Base-by-base conservation (phyloP, 148 eudicot genomes). In the Pharnaceum exiguum region DNA sequence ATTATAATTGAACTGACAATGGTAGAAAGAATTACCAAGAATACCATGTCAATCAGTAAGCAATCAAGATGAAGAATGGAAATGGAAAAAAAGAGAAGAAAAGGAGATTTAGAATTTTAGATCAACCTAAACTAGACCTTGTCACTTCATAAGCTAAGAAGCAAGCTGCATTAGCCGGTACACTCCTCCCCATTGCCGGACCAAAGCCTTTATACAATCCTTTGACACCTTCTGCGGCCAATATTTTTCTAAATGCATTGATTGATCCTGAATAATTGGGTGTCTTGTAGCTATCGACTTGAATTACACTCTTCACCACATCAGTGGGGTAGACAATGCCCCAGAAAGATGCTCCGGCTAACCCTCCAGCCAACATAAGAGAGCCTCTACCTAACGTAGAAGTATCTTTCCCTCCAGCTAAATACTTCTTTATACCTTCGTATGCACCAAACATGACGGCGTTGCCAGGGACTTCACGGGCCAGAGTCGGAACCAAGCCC, bases 101-200 rank as follows among this genome's bases (percentile, higher is more conserved):
- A 0, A 23, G 44, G 55, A 44, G 32, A 23, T 35, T 10, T 10
- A 47, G n/a, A n/a, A n/a, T n/a, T n/a, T n/a, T n/a, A n/a, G n/a
- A 68, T 80, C 69, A 93, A 16, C 95, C 96, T 55, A 93, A 75
- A 79, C 85, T 83, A 36, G 99, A 85, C 71, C 79, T 76, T 9
- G 95, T 84, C n/a, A 93, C 45, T 66, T 93, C 99, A 70, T 93
- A 93, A 2, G 85, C 99, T 85, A 86, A 77, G 81, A 93, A 93
- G 74, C 99, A 93, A 19, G 99, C 96, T 1, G 89, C 99, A 77
- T 93, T 93, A 7, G 99, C 99, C 2, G 99, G 96, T 31, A 89
- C 80, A 48, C 99, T 93, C 22, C 99, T 67, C 0, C 69, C 86
- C 96, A 93, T 89, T 9, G 99, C 96, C 23, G 99, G 99, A 27